Base-by-base conservation (phyloP, 1,284 basidiomycete species). In the Stereum hirsutum region DNA sequence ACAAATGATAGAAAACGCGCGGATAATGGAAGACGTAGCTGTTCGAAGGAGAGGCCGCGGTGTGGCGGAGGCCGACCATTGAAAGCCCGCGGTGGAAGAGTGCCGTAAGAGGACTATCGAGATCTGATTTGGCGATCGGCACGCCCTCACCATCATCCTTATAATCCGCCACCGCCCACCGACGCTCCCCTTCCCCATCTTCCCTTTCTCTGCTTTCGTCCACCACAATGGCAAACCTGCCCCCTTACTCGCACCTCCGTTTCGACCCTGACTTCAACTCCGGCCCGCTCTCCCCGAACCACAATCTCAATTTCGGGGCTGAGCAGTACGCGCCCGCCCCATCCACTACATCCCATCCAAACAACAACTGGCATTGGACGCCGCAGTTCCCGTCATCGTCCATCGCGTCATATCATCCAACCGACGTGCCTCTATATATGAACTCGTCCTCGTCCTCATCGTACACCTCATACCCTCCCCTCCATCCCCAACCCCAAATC, bases 171-270 rank as follows among this genome's bases (percentile, higher is more conserved):
- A n/a, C n/a, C n/a, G n/a, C n/a, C n/a, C n/a, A n/a, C n/a, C n/a
- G n/a, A n/a, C n/a, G 27, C 35, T 43, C 15, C 40, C 44, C 35
- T 33, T n/a, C 6, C 20, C 14, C 44, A 11, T 52, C 51, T 52
- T 44, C 33, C 15, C 11, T 8, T 34, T 19, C 32, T 35, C 17
- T 20, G 11, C 15, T 10, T 10, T 35, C 11, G 15, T 10, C 33
- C n/a, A n/a, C n/a, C n/a, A n/a, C n/a, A n/a, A 35, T 35, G 33
- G 33, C 33, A 10, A 17, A 35, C 33, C 20, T 25, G 8, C 14
- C n/a, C 37, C n/a, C n/a, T n/a, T n/a, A 39, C 14, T 19, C 12
- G 12, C 37, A 39, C 24, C 26, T n/a, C 14, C 23, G 14, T 37
- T 17, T 19, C 26, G 24, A 24, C 37, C 24, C 24, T 7, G 11